These are phyloP conservation scores for Eimeria falciformis DNA, from an alignment of 169 alveolate species.

Conservation along the genomic window DNA sequence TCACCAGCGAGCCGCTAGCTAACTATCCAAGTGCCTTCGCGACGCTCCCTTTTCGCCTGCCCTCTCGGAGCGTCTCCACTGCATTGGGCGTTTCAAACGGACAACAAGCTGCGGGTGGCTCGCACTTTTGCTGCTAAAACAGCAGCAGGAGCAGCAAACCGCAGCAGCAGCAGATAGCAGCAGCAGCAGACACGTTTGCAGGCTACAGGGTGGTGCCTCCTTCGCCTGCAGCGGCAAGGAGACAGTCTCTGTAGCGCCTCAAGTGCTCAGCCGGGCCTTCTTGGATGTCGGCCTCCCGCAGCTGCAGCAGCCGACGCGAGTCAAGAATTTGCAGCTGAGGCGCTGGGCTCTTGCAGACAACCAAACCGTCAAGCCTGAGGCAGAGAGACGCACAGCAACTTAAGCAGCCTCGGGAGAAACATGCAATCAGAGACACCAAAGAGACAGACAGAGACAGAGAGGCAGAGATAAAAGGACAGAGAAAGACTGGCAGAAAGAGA, in stretches of 20 bases:
- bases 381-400: not conserved
- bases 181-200: constrained; percentile 8
- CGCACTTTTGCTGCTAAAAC: no score
- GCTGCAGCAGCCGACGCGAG: constrained; percentile 13
- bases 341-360: not conserved
- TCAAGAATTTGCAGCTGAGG: not conserved
- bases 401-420: not conserved
- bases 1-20: no score
- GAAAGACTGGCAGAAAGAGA: not conserved
- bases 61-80: no score
- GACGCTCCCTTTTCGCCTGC: no score
- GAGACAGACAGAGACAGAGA: not conserved
- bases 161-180: no score
- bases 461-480: not conserved
- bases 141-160: no score
- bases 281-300: not conserved
- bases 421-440: not conserved
- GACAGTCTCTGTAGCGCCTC: constrained; percentile 25
- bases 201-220: no score
- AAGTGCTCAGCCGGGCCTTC: constrained; percentile 4
- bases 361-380: not conserved
- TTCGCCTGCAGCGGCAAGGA: not conserved
- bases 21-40: no score
- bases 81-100: no score
- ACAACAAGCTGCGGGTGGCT: no score